Percentiles rank a stretch among this genome's conserved stretches.
These are phyloP conservation scores for Aspergillus texensis DNA, from an alignment of 2,329 filamentous ascomycete genomes.

Conservation along the genomic window DNA sequence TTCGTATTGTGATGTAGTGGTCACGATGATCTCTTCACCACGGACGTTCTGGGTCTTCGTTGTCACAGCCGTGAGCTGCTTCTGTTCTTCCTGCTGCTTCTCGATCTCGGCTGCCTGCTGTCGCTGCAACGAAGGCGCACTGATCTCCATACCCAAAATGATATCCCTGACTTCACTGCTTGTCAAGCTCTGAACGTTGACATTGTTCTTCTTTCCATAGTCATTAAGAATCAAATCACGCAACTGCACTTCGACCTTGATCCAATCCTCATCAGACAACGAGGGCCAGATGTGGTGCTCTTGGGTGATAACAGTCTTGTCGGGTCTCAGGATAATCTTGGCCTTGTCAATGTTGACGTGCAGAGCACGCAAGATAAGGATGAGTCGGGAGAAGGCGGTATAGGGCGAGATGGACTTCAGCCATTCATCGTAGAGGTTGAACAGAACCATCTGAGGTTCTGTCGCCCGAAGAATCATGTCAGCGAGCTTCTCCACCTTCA, in stretches of 20 bases:
- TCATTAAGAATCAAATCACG: slow-evolving; percentile 96
- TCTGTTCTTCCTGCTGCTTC: slow-evolving; percentile 96
- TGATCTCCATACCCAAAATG: slow-evolving; percentile 99
- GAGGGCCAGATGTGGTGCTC: slow-evolving; percentile 99
- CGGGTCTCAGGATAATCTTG: slow-evolving; percentile 88
- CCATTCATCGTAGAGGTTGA: slow-evolving; percentile 99
- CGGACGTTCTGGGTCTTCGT: slow-evolving; percentile 98
- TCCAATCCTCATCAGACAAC: slow-evolving; percentile 94
- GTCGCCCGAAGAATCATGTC: slow-evolving; percentile 98
- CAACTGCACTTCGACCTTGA: slow-evolving; percentile 97
- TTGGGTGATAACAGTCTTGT: slow-evolving; percentile 97
- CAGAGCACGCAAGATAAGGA: slow-evolving; percentile 88
- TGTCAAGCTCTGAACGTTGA: slow-evolving; percentile 95
- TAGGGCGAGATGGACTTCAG: slow-evolving; percentile 97
- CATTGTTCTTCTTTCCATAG: slow-evolving; percentile 99
- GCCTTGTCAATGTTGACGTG: slow-evolving; percentile 99
- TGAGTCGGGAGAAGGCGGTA: slow-evolving; percentile 93
- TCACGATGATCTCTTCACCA: slow-evolving; percentile 97
- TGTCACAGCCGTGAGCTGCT: slow-evolving; percentile 93
- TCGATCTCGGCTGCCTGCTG: slow-evolving; percentile 98
- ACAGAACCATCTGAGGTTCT: slow-evolving; percentile 99
- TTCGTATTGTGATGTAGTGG: slow-evolving; percentile 96
- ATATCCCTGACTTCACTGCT: slow-evolving; percentile 97
- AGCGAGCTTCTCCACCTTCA: slow-evolving; percentile 99
- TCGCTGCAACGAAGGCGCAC: slow-evolving; percentile 94